These are phyloP conservation scores for Fraxinus nigra DNA, from an alignment of 305 asterid species.

Conservation along the genomic window DNA sequence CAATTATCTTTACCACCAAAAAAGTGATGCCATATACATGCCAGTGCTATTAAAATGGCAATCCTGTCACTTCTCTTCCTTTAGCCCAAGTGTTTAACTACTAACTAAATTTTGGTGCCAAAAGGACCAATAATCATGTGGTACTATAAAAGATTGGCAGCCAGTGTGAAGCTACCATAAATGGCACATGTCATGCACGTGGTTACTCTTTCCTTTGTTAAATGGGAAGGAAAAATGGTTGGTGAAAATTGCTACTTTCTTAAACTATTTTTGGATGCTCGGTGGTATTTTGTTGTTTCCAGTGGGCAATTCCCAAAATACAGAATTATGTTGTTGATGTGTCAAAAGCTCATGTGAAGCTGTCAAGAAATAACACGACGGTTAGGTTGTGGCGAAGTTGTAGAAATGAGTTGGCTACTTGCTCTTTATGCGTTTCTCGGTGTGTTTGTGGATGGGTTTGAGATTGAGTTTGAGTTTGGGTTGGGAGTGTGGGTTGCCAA, in stretches of 20 bases:
- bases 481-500: neutral
- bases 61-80: neutral
- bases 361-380: neutral
- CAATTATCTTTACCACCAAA: slow-evolving; percentile 20
- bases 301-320: neutral
- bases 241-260: neutral
- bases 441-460: neutral
- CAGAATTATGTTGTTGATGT: neutral
- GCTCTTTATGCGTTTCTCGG: neutral
- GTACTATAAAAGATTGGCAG: neutral
- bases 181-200: neutral
- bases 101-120: neutral
- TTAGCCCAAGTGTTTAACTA: neutral
- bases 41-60: neutral
- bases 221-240: neutral
- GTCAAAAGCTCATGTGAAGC: neutral
- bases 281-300: neutral
- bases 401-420: neutral
- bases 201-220: neutral
- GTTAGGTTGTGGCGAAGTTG: neutral
- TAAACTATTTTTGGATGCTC: neutral
- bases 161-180: neutral
- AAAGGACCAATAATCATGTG: neutral
- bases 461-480: neutral
- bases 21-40: slow-evolving; percentile 20